Evolutionary conservation across 2,329 filamentous ascomycete genomes (phyloP), one percentile per base, ranked within the genome.

Genomic region (Claviceps paspali): DNA sequence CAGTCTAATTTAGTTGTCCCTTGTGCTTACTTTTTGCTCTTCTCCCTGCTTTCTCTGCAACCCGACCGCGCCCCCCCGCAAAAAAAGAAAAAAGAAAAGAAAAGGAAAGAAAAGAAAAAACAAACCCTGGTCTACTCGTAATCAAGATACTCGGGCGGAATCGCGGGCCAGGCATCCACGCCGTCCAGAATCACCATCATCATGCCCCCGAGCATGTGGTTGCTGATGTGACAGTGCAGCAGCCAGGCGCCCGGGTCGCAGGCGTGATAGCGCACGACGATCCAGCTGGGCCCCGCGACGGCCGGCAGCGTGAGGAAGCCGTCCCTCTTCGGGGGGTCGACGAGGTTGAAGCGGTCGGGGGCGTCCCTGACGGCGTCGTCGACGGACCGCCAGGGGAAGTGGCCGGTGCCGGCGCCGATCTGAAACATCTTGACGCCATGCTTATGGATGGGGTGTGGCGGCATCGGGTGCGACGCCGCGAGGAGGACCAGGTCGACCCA

Each of bases 391-490:
- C 67, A 79, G 10, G 56, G 62, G 48, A 70, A 79, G 1, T 44
- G 38, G 0, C 70, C 70, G 0, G 45, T 46, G 2, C 72, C 74
- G 0, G 54, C 40, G 1, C 74, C 75, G 24, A 79, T 62, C 15
- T 66, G 54, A 46, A 63, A 77, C 55, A 69, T 72, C 49, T 73
- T 75, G 46, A 67, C 72, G 33, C 67, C 66, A 53, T 79, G 75
- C 57, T 77, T 77, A 61, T 79, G 75, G 35, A 79, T 69, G 0
- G 72, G 68, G 41, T 79, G 75, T 8, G 55, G 48, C 1, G 58
- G 70, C 46, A 73, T 67, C 6, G 66, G 55, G 7, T 9, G 14
- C 3, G 17, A 12, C 2, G 27, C 21, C 3, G 65, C 54, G 22
- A 62, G 52, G 41, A 73, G 59, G 43, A 76, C 57, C n/a, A 74